Conservation (phyloP, 2,329 filamentous ascomycete genomes). For the Ophiocordyceps camponoti-floridani region DNA sequence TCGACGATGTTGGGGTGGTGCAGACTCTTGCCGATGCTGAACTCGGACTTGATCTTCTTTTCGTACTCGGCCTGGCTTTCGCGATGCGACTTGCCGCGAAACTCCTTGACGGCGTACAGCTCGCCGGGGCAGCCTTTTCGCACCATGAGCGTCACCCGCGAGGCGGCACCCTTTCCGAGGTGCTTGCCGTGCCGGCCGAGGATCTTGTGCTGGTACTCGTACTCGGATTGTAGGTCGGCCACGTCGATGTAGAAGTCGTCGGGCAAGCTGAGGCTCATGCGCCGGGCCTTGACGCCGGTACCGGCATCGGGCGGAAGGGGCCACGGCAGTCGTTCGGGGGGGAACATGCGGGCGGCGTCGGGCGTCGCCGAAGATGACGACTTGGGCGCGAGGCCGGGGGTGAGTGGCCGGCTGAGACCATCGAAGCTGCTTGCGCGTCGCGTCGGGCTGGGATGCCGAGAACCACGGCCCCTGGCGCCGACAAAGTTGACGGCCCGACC, state of each 20-base stretch:
- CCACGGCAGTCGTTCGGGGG: constrained; percentile 32
- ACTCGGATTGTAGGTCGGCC: constrained; percentile 51
- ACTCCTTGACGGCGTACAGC: constrained; percentile 75
- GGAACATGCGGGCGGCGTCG: constrained; percentile 11
- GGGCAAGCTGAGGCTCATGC: constrained; percentile 54
- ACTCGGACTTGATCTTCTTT: constrained; percentile 84
- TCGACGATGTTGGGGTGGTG: constrained; percentile 79
- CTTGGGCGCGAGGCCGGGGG: constrained; percentile 3
- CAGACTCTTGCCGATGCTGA: constrained; percentile 68
- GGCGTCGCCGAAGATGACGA: constrained; percentile 1
- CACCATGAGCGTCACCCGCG: constrained; percentile 65
- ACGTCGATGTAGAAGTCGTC: constrained; percentile 59
- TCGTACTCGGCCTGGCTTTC: constrained; percentile 63
- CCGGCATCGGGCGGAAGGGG: constrained; percentile 48
- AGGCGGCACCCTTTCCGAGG: constrained; percentile 67
- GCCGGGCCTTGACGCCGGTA: constrained; percentile 61
- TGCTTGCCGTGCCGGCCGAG: constrained; percentile 56
- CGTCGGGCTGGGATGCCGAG: constrained; percentile 6
- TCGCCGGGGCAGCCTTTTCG: constrained; percentile 47
- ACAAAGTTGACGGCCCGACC: constrained; percentile 30
- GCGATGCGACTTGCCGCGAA: constrained; percentile 50
- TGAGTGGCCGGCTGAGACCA: constrained; percentile 12
- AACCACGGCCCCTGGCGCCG: constrained; percentile 6
- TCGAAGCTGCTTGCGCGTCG: constrained; percentile 33
- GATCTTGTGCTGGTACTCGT: constrained; percentile 51